Evolutionary conservation across 2,329 filamentous ascomycete genomes (phyloP), one percentile per base, ranked within the genome.

Genomic region (Clonostachys chloroleuca): DNA sequence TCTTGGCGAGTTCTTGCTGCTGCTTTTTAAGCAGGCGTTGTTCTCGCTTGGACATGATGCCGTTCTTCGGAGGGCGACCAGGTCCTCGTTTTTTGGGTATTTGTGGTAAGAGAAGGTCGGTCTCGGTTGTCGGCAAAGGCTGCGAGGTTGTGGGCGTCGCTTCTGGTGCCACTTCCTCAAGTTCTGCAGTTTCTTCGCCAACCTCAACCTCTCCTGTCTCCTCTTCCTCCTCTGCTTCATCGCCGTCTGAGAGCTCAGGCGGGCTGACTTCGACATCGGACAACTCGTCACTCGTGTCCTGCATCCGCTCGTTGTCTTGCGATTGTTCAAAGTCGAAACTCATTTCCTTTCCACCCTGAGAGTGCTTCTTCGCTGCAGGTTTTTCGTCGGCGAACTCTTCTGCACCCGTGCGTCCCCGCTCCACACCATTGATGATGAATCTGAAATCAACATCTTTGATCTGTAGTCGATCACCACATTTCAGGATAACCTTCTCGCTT

Each of bases 21-120:
- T 67, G 64, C 62, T 84, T 86, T 66, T 84, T 81, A 8, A 83
- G 74, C 43, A 83, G 63, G 16, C 81, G 74, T 54, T 84, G 77
- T 57, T 91, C 85, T 48, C 88, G 76, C 66, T 91, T 91, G 2
- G 87, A 92, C 81, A 91, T 89, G 60, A 90, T 78, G 30, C 88
- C 88, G 58, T 92, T 87, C 68, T 92, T 92, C 0, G 88, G 88
- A 17, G 88, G 88, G 46, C 88, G 74, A n/a, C 88, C 88, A 10
- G 88, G 88, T 13, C 88, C 88, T 54, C 87, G 83, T 52, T 86
- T 84, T 65, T 81, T 86, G 30, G 81, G 78, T 33, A 81, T 67
- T 47, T 71, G 65, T 17, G 67, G 62, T 49, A 71, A 57, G 18
- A 66, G 49, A 6, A 18, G 7, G 36, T 39, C 36, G 14, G 14